A percentile compares a stretch with the other conserved stretches of the same genome.
Conservation (phyloP, 2,329 filamentous ascomycete genomes). For the Phyllosticta paracitricarpa region DNA sequence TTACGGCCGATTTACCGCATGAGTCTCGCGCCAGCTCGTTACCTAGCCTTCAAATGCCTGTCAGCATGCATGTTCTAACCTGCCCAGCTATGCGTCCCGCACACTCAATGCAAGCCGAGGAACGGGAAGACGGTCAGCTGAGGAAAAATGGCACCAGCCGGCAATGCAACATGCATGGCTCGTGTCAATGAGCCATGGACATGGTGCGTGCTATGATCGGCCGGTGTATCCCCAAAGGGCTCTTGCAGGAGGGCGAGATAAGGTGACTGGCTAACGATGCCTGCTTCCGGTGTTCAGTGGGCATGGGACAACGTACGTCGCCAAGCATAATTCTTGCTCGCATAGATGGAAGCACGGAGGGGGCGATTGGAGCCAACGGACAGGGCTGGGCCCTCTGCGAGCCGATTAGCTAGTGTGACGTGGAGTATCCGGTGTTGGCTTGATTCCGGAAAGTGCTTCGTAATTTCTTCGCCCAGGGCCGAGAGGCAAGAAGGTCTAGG, state of each 20-base stretch:
- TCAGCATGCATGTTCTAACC: constrained; percentile 31
- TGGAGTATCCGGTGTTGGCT: constrained; percentile 10
- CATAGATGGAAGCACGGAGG: constrained; percentile 11
- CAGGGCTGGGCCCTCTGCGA: constrained; percentile 7
- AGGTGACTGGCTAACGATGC: constrained; percentile 38
- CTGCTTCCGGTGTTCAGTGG: constrained; percentile 19
- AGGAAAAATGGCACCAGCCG: constrained; percentile 22
- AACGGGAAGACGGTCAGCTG: constrained; percentile 32
- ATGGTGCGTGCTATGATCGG: constrained; percentile 27
- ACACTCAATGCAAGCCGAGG: constrained; percentile 28
- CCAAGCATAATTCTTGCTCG: constrained; percentile 9
- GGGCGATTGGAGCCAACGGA: constrained; percentile 9
- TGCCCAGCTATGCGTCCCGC: constrained; percentile 31
- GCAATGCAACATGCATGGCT: constrained; percentile 30
- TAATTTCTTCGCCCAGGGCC: constrained; percentile 7
- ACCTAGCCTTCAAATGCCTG: constrained; percentile 32
- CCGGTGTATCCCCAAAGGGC: constrained; percentile 23
- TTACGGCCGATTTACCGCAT: constrained; percentile 34
- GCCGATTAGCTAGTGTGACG: constrained; percentile 11
- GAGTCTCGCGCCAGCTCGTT: constrained; percentile 32
- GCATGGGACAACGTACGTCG: constrained; percentile 12
- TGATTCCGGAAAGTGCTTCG: constrained; percentile 9
- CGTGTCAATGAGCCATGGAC: constrained; percentile 24
- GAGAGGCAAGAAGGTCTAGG: constrained; percentile 3
- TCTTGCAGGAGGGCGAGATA: constrained; percentile 35